Percentiles rank a stretch among this genome's conserved stretches.
phyloP scores from a whole-genome alignment of 306 rosid species.

The Vigna reflexopilosa region DNA sequence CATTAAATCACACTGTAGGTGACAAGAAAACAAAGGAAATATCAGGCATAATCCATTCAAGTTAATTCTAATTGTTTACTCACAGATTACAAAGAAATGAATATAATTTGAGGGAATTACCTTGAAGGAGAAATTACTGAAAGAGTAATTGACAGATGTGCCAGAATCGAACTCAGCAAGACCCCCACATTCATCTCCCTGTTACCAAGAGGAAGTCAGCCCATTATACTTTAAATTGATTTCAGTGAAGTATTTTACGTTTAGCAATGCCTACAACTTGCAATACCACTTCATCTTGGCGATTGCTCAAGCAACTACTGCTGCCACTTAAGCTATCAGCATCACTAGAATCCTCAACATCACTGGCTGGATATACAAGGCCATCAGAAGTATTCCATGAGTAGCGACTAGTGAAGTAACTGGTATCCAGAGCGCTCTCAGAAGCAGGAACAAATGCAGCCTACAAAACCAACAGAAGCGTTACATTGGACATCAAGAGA shows the following conservation, averaged over 20 bases:
- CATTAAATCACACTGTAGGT: slow-evolving; percentile 19
- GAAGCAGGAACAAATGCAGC: slow-evolving; percentile 99
- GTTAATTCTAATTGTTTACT: slow-evolving; percentile 10
- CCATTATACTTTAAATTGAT: slow-evolving; percentile 33
- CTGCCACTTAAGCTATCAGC: slow-evolving; percentile 94
- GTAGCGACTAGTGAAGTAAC: slow-evolving; percentile 94
- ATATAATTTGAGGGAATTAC: slow-evolving; percentile 49
- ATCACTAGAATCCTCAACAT: slow-evolving; percentile 89
- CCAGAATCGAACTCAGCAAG: slow-evolving; percentile 92
- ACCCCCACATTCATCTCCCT: slow-evolving; percentile 95
- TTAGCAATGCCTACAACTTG: slow-evolving; percentile 28
- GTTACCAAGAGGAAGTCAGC: slow-evolving; percentile 51
- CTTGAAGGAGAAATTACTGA: slow-evolving; percentile 99
- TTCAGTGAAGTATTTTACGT: slow-evolving; percentile 18
- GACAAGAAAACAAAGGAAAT: slow-evolving; percentile 21
- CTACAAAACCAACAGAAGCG: slow-evolving; percentile 55
- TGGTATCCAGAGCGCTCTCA: slow-evolving; percentile 92
- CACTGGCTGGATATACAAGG: slow-evolving; percentile 70
- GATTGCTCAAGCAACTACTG: slow-evolving; percentile 86
- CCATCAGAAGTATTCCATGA: slow-evolving; percentile 86
- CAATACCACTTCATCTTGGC: slow-evolving; percentile 96
- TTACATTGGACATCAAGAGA: slow-evolving; percentile 20
- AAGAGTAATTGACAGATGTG: slow-evolving; percentile 84
- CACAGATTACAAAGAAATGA: slow-evolving; percentile 16
- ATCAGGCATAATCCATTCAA: slow-evolving; percentile 17